Evolutionary conservation across 2,329 filamentous ascomycete genomes (phyloP).

Genomic region (Geoglossum cookeanum): DNA sequence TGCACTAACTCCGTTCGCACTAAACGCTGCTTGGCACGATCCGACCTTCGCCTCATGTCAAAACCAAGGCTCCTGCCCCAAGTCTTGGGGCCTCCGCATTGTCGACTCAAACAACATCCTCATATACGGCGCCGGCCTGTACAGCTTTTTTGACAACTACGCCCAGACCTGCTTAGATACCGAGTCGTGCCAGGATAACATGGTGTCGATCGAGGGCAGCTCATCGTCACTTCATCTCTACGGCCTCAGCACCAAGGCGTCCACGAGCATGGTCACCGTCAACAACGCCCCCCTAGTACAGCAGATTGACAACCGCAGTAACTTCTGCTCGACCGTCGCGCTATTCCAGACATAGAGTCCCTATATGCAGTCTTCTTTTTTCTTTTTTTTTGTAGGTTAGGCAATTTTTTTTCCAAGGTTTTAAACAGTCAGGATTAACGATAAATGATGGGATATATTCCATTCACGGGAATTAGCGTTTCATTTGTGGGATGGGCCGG

Average conservation of each 20-base stretch:
- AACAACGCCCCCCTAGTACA: slow-evolving; percentile 23
- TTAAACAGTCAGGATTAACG: not conserved
- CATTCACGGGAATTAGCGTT: too few species aligned
- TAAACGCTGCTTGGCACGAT: slow-evolving; percentile 39
- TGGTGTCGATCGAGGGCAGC: slow-evolving; percentile 44
- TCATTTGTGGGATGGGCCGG: too few species aligned
- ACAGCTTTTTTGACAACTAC: slow-evolving; percentile 42
- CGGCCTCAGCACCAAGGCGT: slow-evolving; percentile 56
- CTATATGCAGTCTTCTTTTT: not conserved
- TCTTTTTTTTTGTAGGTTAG: too few species aligned
- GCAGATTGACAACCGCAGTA: slow-evolving; percentile 22
- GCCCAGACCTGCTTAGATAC: slow-evolving; percentile 45
- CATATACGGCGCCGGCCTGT: slow-evolving; percentile 13
- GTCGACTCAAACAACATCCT: slow-evolving; percentile 7
- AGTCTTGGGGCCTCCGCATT: slow-evolving; percentile 60
- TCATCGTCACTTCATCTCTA: slow-evolving; percentile 43
- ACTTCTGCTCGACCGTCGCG: slow-evolving; percentile 25
- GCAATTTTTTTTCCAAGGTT: not conserved
- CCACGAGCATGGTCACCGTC: slow-evolving; percentile 51
- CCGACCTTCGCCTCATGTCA: slow-evolving; percentile 49
- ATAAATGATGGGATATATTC: too few species aligned
- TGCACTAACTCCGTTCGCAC: slow-evolving; percentile 43
- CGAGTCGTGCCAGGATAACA: slow-evolving; percentile 59
- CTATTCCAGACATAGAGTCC: not conserved
- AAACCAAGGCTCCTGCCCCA: slow-evolving; percentile 35